Evolutionary conservation across 2,329 filamentous ascomycete species (phyloP), one percentile per base, ranked within the genome.

Genomic region (Monilinia laxa): DNA sequence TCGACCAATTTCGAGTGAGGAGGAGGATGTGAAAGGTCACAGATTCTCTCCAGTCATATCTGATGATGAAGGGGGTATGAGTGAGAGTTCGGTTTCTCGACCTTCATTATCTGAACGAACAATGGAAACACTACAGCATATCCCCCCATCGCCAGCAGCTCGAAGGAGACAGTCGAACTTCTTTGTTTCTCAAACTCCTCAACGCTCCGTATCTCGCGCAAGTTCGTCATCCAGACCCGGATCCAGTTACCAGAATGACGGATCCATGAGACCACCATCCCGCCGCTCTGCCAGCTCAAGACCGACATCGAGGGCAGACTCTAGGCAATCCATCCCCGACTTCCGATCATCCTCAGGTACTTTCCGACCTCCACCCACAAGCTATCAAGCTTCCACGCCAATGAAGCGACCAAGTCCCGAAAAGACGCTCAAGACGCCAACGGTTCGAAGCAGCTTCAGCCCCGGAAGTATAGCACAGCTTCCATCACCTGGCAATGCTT

Each of bases 81-180:
- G 64, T 40, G 55, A 28, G 38, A 42, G 35, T 20, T 45, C 55
- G 63, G 51, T 31, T 47, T 64, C 72, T 56, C 69, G 74, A 20
- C 81, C 85, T 62, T 93, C 91, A 0, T 81, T 97, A 4, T 87
- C 90, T 0, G 93, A 97, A 73, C 84, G 94, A 67, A 96, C 93
- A 0, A 88, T 96, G 53, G 92, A 96, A 76, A 96, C 92, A 0
- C 80, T 97, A 7, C 85, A 92, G 3, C 85, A 87, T 57, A 81
- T 97, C 40, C 91, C 93, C 0, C 87, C 91, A 0, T 95, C 93
- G 0, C 93, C 93, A 5, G 86, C 85, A 0, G 77, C 90, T 56
- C 85, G 83, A 63, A 86, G 86, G 67, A 86, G 87, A 64, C 81
- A 84, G 11, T 92, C 91, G 0, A 87, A 85, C 65, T 93, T 96